Percentiles rank a stretch among this genome's conserved stretches.
Evolutionary conservation across 495 filamentous ascomycete genomes (phyloP).

Genomic region (Pseudevernia furfuracea): DNA sequence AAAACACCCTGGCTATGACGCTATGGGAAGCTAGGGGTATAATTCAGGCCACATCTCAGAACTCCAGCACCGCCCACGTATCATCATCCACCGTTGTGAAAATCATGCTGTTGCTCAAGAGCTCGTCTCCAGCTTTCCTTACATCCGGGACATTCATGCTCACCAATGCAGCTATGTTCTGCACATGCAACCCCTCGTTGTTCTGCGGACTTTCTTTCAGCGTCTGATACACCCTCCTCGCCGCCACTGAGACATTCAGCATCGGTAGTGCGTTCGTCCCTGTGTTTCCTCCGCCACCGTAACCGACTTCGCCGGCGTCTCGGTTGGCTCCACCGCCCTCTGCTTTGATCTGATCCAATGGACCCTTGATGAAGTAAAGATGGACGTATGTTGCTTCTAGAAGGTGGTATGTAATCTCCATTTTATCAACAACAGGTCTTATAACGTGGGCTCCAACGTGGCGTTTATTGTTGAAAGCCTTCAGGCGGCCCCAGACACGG

Average conservation of each 20-base stretch:
- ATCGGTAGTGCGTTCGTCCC: constrained; percentile 33
- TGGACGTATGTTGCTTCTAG: constrained; percentile 85
- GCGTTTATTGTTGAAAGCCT: constrained; percentile 67
- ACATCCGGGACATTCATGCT: constrained; percentile 61
- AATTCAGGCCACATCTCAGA: constrained; percentile 27
- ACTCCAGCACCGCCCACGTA: constrained; percentile 67
- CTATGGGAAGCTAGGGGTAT: neutral
- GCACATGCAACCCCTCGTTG: constrained; percentile 73
- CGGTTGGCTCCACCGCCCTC: constrained; percentile 30
- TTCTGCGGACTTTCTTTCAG: constrained; percentile 56
- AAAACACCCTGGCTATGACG: neutral
- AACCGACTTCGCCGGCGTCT: constrained; percentile 30
- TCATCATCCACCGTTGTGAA: constrained; percentile 88
- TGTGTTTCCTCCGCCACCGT: constrained; percentile 18
- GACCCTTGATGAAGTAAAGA: constrained; percentile 75
- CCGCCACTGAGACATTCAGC: constrained; percentile 44
- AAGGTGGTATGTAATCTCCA: constrained; percentile 84
- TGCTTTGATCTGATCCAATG: constrained; percentile 35
- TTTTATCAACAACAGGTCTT: constrained; percentile 69
- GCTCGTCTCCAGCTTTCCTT: constrained; percentile 64
- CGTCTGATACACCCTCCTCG: constrained; percentile 59
- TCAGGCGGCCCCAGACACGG: constrained; percentile 72
- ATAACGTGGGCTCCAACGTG: constrained; percentile 77
- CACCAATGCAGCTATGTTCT: constrained; percentile 58
- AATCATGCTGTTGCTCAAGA: constrained; percentile 62